phyloP scores from a whole-genome alignment of 2,329 filamentous ascomycete genomes.

The Botrytis sinoallii region DNA sequence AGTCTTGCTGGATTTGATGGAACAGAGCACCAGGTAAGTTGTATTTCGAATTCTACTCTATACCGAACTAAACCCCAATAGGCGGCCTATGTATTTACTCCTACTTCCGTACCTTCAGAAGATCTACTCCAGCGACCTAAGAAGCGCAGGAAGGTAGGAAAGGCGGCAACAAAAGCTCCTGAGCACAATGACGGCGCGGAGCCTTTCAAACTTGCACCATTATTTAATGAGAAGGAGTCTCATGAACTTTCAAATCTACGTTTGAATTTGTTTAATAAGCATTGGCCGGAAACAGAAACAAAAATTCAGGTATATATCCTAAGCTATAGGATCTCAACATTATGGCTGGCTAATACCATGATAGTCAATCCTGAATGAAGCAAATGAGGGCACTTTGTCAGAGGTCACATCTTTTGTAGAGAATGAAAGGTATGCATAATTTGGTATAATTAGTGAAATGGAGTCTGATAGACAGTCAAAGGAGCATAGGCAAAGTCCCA shows the following conservation, averaged over 20 bases:
- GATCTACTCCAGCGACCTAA: constrained; percentile 32
- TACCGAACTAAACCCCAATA: constrained; percentile 24
- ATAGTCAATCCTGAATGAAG: constrained; percentile 55
- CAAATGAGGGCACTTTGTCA: constrained; percentile 58
- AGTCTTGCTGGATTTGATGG: constrained; percentile 34
- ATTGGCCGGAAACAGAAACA: constrained; percentile 63
- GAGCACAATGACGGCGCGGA: constrained; percentile 6
- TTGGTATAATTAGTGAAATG: background rate
- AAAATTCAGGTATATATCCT: constrained; percentile 54
- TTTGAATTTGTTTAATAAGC: constrained; percentile 55
- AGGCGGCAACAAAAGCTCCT: constrained; percentile 22
- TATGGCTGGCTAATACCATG: constrained; percentile 34
- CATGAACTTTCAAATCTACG: constrained; percentile 50
- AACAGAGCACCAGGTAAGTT: constrained; percentile 36
- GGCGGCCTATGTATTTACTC: constrained; percentile 41
- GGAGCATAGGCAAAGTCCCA: constrained; percentile 42
- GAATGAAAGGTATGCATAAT: constrained; percentile 15
- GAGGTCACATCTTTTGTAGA: constrained; percentile 56
- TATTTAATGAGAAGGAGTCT: constrained; percentile 55
- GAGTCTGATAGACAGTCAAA: constrained; percentile 18
- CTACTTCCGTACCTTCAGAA: constrained; percentile 24
- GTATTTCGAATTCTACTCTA: background rate
- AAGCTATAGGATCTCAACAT: background rate
- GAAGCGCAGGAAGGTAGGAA: constrained; percentile 39
- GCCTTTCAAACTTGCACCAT: constrained; percentile 45